These are phyloP conservation scores for Naganishia randhawae DNA, from an alignment of 768 basidiomycete genomes.

Conservation along the genomic window DNA sequence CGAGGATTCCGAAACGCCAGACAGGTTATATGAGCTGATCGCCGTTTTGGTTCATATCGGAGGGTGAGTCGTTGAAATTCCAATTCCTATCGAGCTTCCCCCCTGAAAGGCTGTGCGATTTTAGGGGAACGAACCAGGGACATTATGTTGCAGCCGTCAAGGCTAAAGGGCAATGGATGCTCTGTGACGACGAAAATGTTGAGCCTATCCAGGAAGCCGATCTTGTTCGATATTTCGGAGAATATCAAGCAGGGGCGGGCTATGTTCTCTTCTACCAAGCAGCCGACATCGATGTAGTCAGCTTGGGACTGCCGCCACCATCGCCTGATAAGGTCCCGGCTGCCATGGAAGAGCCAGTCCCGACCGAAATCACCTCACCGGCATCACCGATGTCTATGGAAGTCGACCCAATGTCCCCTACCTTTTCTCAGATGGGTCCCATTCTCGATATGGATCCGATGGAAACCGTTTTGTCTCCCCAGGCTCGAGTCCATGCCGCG, in stretches of 20 bases:
- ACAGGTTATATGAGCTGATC: slow-evolving; percentile 87
- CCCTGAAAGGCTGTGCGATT: slow-evolving; percentile 26
- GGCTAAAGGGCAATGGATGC: slow-evolving; percentile 74
- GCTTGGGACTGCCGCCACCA: slow-evolving; percentile 60
- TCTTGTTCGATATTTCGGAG: slow-evolving; percentile 91
- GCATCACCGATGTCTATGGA: not conserved
- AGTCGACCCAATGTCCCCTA: slow-evolving; percentile 18
- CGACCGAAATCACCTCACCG: not conserved
- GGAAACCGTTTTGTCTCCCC: slow-evolving; percentile 11
- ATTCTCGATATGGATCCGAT: slow-evolving; percentile 25
- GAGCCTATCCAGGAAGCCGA: slow-evolving; percentile 81
- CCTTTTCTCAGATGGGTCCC: slow-evolving; percentile 12
- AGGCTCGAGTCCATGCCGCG: slow-evolving; percentile 22
- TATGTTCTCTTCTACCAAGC: slow-evolving; percentile 98
- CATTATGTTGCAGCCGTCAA: slow-evolving; percentile 96
- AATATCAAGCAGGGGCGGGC: slow-evolving; percentile 70
- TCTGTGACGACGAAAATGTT: slow-evolving; percentile 95
- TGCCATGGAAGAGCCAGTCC: not conserved
- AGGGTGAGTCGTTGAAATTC: slow-evolving; percentile 61
- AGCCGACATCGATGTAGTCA: slow-evolving; percentile 70
- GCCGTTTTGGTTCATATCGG: slow-evolving; percentile 99
- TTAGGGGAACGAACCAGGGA: slow-evolving; percentile 93
- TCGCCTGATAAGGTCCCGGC: not conserved
- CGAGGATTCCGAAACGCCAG: slow-evolving; percentile 85
- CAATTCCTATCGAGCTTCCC: slow-evolving; percentile 29